Evolutionary conservation across 208 protist species (phyloP).

Genomic region (Wallacemonas sp.): DNA sequence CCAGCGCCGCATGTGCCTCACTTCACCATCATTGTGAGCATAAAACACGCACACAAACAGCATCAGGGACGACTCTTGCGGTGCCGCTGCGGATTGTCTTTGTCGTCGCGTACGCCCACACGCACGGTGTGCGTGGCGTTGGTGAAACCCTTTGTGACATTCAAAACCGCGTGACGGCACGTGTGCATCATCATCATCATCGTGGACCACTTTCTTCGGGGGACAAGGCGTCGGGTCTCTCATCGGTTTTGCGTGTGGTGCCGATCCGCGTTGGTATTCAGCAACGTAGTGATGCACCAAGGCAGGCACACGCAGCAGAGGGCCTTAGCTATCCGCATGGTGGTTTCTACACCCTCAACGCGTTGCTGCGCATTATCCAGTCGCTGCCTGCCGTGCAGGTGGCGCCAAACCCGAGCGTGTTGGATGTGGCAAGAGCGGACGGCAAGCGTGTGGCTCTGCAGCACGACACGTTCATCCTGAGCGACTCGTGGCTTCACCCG

Average conservation of each 20-base stretch:
- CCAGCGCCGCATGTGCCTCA: conserved; percentile 1
- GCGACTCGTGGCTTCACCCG: conserved; percentile 63
- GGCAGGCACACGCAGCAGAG: conserved; percentile 20
- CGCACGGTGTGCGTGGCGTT: conserved; percentile 38
- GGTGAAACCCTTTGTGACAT: conserved; percentile 25
- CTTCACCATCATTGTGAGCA: not conserved
- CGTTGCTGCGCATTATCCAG: conserved; percentile 33
- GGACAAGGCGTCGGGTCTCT: conserved; percentile 14
- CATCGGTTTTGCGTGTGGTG: conserved; percentile 38
- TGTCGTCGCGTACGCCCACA: conserved; percentile 55
- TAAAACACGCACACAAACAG: too few relatives aligned
- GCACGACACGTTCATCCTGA: conserved; percentile 52
- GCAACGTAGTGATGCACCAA: not conserved
- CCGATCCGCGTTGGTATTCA: conserved; percentile 50
- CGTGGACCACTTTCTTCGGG: not conserved
- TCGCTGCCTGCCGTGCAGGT: conserved; percentile 16
- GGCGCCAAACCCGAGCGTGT: too few relatives aligned
- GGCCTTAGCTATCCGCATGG: conserved; percentile 49
- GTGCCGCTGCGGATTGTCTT: conserved; percentile 39
- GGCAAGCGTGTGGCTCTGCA: too few relatives aligned
- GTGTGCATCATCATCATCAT: not conserved
- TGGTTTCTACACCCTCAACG: conserved; percentile 68
- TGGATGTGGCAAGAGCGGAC: too few relatives aligned
- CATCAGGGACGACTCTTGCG: not conserved
- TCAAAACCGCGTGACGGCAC: conserved; percentile 1